Conservation (phyloP, 2,329 filamentous ascomycete species). For the Laburnicola sp. region DNA sequence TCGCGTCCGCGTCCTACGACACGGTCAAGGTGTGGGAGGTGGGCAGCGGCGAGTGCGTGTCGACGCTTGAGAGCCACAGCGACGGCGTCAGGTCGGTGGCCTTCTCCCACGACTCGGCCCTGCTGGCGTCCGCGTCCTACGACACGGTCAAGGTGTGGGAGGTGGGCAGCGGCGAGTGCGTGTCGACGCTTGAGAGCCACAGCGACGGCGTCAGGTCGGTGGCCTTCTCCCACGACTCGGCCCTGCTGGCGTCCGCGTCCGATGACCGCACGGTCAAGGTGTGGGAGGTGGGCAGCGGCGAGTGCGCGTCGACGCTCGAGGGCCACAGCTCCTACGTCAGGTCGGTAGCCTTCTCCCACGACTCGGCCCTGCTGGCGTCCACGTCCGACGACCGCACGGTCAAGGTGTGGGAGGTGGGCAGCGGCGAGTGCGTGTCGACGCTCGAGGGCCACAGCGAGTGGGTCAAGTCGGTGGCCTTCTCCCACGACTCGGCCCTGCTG, state of each 20-base stretch:
- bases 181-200: slow-evolving; percentile 25
- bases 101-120: slow-evolving; percentile 20
- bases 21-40: not conserved
- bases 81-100: slow-evolving; percentile 17
- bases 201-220: slow-evolving; percentile 10
- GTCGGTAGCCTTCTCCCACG: slow-evolving; percentile 14
- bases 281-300: slow-evolving; percentile 17
- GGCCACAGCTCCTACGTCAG: slow-evolving; percentile 2
- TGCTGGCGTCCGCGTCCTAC: slow-evolving; percentile 20
- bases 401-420: slow-evolving; percentile 18
- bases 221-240: slow-evolving; percentile 17
- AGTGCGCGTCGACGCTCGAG: slow-evolving; percentile 12
- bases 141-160: slow-evolving; percentile 4
- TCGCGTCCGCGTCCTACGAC: not conserved
- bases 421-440: not conserved
- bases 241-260: slow-evolving; percentile 18
- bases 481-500: slow-evolving; percentile 11
- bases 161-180: slow-evolving; percentile 5
- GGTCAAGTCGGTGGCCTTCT: slow-evolving; percentile 17
- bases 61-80: slow-evolving; percentile 19
- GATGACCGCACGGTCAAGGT: slow-evolving; percentile 18
- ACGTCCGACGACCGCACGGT: slow-evolving; percentile 17
- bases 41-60: slow-evolving; percentile 4
- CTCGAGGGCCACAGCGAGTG: not conserved
- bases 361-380: slow-evolving; percentile 19